phyloP scores from a whole-genome alignment of 768 basidiomycete genomes.

The Mycena kentingensis region DNA sequence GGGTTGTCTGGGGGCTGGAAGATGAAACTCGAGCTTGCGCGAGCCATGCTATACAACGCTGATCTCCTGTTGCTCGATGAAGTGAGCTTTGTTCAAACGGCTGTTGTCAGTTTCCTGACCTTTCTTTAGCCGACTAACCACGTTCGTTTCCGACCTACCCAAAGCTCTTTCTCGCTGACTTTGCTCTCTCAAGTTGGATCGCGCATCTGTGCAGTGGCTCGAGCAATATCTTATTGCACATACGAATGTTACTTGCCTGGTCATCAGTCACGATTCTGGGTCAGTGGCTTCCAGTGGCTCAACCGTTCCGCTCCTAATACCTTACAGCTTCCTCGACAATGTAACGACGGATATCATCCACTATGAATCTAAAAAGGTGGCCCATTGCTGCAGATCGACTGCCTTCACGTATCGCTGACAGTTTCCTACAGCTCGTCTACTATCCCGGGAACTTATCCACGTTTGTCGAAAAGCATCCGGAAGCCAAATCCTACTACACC shows the following conservation, averaged over 20 bases:
- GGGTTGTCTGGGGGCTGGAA: constrained; percentile 98
- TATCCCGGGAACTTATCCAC: constrained; percentile 90
- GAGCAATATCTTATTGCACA: constrained; percentile 85
- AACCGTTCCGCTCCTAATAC: constrained; percentile 10
- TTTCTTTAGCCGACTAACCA: constrained; percentile 82
- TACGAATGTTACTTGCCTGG: constrained; percentile 84
- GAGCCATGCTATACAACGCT: constrained; percentile 96
- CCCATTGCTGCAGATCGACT: constrained; percentile 11
- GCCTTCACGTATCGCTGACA: constrained; percentile 19
- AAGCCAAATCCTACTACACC: constrained; percentile 96
- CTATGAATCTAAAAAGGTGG: constrained; percentile 90
- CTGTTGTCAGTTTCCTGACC: constrained; percentile 9
- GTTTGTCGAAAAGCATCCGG: constrained; percentile 88
- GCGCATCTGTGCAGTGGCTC: constrained; percentile 86
- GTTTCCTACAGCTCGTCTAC: constrained; percentile 70
- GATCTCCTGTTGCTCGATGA: constrained; percentile 85
- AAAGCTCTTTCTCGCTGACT: constrained; percentile 11
- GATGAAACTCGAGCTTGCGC: constrained; percentile 95
- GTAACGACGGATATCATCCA: constrained; percentile 97
- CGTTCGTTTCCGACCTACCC: constrained; percentile 47
- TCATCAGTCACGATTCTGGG: constrained; percentile 97
- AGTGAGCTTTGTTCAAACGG: constrained; percentile 38
- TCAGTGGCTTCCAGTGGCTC: constrained; percentile 35
- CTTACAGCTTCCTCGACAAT: constrained; percentile 82
- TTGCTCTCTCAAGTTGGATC: constrained; percentile 59